These are phyloP conservation scores for sweet orange (Citrus sinensis) DNA, from an alignment of 345 rosid species.

Conservation along the genomic window DNA sequence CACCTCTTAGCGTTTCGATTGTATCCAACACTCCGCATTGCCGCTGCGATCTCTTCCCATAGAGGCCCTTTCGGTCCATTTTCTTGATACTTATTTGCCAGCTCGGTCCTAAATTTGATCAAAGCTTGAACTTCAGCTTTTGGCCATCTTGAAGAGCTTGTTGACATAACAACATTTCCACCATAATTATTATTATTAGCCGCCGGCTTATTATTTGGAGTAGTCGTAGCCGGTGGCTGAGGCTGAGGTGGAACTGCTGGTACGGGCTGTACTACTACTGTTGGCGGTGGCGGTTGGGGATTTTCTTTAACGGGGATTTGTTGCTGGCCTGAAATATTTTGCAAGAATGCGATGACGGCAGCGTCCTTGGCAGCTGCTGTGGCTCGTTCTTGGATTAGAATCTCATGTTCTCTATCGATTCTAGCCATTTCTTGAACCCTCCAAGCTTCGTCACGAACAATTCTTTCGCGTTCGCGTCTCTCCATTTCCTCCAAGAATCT, in stretches of 20 bases:
- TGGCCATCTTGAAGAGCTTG: constrained; percentile 54
- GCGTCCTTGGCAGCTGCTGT: constrained; percentile 39
- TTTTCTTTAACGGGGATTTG: constrained; percentile 15
- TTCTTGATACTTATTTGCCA: constrained; percentile 43
- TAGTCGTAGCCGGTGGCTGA: constrained; percentile 1
- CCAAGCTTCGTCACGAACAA: constrained; percentile 47
- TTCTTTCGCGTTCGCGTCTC: constrained; percentile 36
- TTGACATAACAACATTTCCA: not conserved
- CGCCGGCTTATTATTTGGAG: not conserved
- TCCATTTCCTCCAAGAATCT: constrained; percentile 44
- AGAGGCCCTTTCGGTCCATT: constrained; percentile 57
- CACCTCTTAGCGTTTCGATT: constrained; percentile 51
- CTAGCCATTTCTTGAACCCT: constrained; percentile 42
- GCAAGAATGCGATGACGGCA: constrained; percentile 43
- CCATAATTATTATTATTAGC: not conserved
- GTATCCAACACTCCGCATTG: constrained; percentile 45
- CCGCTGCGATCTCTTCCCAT: constrained; percentile 55
- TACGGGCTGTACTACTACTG: not conserved
- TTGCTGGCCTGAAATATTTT: constrained; percentile 38
- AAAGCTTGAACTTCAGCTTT: constrained; percentile 50
- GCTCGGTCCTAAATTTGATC: constrained; percentile 33
- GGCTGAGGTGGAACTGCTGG: constrained; percentile 8
- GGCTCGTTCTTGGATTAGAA: constrained; percentile 44
- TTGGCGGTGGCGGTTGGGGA: not conserved
- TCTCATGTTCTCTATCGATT: constrained; percentile 41